phyloP scores from a whole-genome alignment of 768 basidiomycete genomes.

The Boletellus sp. region DNA sequence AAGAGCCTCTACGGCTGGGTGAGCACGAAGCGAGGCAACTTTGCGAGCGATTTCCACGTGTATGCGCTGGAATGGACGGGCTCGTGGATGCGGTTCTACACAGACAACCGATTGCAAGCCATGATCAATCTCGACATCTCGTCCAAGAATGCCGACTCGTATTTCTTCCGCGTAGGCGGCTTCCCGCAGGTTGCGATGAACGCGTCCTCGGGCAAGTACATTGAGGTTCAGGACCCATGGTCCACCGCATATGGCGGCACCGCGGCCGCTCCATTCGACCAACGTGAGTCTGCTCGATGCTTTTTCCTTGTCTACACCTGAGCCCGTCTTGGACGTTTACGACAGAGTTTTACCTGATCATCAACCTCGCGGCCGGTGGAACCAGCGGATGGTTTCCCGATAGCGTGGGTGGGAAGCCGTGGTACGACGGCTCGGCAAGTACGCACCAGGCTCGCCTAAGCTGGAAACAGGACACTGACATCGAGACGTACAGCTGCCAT shows the following conservation, averaged over 20 bases:
- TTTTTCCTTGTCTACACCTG: background rate
- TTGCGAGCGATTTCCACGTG: constrained; percentile 47
- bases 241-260: constrained; percentile 36
- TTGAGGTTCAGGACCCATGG: constrained; percentile 49
- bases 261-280: constrained; percentile 43
- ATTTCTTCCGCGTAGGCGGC: constrained; percentile 50
- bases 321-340: constrained; percentile 6
- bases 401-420: constrained; percentile 52
- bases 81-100: constrained; percentile 50
- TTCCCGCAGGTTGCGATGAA: constrained; percentile 51
- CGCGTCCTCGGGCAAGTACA: constrained; percentile 34
- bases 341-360: constrained; percentile 73
- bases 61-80: constrained; percentile 61
- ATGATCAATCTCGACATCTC: constrained; percentile 49
- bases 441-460: constrained; percentile 18
- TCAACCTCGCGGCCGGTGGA: constrained; percentile 77
- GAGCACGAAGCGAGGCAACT: constrained; percentile 40
- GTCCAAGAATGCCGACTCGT: constrained; percentile 39
- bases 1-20: constrained; percentile 37
- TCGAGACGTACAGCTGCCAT: constrained; percentile 45
- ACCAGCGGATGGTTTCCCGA: constrained; percentile 56
- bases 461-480: constrained; percentile 19
- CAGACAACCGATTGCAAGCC: constrained; percentile 48
- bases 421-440: constrained; percentile 61
- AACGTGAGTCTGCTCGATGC: constrained; percentile 24